Conservation (phyloP, 805 yeast species). For the Candida hungchunana region DNA sequence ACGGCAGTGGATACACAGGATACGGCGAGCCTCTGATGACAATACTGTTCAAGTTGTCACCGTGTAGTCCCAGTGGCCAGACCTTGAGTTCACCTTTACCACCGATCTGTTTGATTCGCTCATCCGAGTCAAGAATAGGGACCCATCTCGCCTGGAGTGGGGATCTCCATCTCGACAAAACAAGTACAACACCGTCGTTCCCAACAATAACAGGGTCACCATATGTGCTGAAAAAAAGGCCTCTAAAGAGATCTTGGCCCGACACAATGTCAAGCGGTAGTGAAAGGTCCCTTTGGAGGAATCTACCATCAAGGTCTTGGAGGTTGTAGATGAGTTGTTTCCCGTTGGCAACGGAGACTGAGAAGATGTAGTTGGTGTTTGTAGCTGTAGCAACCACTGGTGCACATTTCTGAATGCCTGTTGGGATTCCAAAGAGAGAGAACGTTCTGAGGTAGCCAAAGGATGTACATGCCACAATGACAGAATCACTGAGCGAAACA, state of each 20-base stretch:
- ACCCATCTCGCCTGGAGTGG: conserved; percentile 79
- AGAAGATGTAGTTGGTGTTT: conserved; percentile 28
- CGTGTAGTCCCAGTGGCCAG: conserved; percentile 85
- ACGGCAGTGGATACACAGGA: conserved; percentile 81
- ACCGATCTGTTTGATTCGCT: conserved; percentile 46
- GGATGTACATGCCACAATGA: conserved; percentile 67
- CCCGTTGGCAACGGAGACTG: conserved; percentile 29
- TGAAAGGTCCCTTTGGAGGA: conserved; percentile 41
- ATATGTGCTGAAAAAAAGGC: conserved; percentile 78
- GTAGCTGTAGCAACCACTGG: conserved; percentile 57
- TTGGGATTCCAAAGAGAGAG: conserved; percentile 69
- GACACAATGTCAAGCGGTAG: conserved; percentile 35
- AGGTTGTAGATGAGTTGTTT: conserved; percentile 35
- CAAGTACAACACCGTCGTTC: conserved; percentile 64
- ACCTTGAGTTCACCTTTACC: conserved; percentile 55
- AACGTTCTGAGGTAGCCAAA: conserved; percentile 70
- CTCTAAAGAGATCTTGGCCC: conserved; percentile 38
- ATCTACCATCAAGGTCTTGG: conserved; percentile 45
- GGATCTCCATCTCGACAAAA: conserved; percentile 75
- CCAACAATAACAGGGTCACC: conserved; percentile 92
- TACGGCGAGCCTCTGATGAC: conserved; percentile 66
- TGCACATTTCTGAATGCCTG: conserved; percentile 61
- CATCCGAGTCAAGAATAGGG: conserved; percentile 60
- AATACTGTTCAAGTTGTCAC: conserved; percentile 68
- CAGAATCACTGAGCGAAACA: conserved; percentile 58